Base-by-base conservation (phyloP, 306 rosid genomes). In the Inga leiocalycina region DNA sequence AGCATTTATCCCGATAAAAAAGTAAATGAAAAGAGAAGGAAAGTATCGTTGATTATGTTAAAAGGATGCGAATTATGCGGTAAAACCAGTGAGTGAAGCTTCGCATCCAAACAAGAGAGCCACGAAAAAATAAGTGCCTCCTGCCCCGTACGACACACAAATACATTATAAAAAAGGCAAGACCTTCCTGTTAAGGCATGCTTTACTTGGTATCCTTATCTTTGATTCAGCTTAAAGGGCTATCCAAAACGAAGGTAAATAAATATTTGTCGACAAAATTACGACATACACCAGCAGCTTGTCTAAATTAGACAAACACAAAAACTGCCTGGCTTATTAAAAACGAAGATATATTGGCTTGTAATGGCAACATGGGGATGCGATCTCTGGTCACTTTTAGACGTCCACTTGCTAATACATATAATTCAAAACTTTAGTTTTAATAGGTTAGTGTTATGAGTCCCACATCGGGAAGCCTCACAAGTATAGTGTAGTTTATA, bases 51-150 rank as follows among this genome's bases (percentile, higher is more conserved):
- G 67, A 86, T 75, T 79, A 71, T 75, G 72, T 44, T 64, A 82
- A 84, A 84, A 83, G 17, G 71, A 85, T 79, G 86, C 65, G 71
- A 80, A 87, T 77, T 54, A 16, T 62, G 81, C 76, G 73, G 67
- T 41, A 24, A 83, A 51, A 69, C 72, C 49, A 46, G 61, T 16
- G 45, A 24, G 19, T 65, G 80, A 77, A 74, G 75, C 82, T 82
- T 83, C 67, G 79, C 56, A 83, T 65, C 80, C 48, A 75, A 77
- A 78, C 49, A 51, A 82, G 43, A 67, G 54, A 37, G 72, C 71
- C 44, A 13, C 13, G 15, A 51, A 59, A 79, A 64, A 30, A 79
- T 76, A 75, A 48, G 41, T 69, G 34, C 27, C 6, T 59, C 64
- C 61, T 20, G 15, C 30, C n/a, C 19, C 5, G 3, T 13, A 20